These are phyloP conservation scores for Halophytophthora polymorphica DNA, from an alignment of 352 stramenopile species.

Conservation along the genomic window DNA sequence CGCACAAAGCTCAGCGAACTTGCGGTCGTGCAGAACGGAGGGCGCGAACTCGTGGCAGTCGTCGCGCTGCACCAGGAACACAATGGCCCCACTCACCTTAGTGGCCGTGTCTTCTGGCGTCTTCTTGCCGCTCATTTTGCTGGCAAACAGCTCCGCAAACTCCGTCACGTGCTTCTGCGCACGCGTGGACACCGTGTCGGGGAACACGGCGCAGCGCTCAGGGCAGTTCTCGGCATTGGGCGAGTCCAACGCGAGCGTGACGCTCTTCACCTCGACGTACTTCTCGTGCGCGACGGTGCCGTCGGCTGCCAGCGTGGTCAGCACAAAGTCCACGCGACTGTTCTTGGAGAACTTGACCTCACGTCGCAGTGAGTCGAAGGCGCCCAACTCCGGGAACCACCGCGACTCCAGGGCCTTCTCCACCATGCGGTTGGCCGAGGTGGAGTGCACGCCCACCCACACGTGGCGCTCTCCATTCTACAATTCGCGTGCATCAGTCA, in stretches of 20 bases:
- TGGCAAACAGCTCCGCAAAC: constrained; percentile 56
- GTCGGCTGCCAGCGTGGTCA: constrained; percentile 35
- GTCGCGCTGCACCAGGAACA: constrained; percentile 79
- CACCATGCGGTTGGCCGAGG: constrained; percentile 78
- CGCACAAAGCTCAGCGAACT: constrained; percentile 62
- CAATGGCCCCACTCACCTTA: constrained; percentile 49
- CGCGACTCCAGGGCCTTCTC: constrained; percentile 52
- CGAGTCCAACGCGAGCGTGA: constrained; percentile 53
- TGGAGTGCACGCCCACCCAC: constrained; percentile 80
- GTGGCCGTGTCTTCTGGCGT: constrained; percentile 11
- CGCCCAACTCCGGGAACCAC: constrained; percentile 65
- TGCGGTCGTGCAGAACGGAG: constrained; percentile 56
- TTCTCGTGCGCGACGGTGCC: constrained; percentile 42
- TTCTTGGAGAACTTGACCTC: constrained; percentile 81
- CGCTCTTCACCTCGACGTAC: constrained; percentile 86
- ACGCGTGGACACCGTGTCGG: constrained; percentile 71
- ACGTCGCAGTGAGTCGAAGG: constrained; percentile 49
- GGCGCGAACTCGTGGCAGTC: constrained; percentile 73
- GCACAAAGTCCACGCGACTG: constrained; percentile 82
- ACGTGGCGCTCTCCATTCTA: constrained; percentile 67
- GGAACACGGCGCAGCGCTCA: constrained; percentile 62
- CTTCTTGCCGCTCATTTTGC: constrained; percentile 6
- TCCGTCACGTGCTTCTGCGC: constrained; percentile 78
- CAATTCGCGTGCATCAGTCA: neutral
- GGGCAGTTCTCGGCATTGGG: constrained; percentile 1